Evolutionary conservation across 2,329 filamentous ascomycete genomes (phyloP).

Genomic region (Aureobasidium sp.): DNA sequence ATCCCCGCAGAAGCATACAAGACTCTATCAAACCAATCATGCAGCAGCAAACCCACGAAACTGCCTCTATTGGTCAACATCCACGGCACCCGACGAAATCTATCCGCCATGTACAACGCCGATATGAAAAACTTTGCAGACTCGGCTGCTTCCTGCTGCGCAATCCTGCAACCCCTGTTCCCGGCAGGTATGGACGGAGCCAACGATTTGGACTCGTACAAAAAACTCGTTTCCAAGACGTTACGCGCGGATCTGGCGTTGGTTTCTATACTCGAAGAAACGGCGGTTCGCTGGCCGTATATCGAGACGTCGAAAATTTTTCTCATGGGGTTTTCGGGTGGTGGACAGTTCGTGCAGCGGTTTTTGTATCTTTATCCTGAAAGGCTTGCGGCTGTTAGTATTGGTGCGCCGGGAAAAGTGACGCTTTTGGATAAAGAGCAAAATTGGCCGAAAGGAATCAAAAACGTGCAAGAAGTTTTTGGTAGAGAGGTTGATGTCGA

Average conservation of each 20-base stretch:
- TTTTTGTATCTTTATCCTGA: conserved; percentile 1
- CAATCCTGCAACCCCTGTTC: conserved; percentile 5
- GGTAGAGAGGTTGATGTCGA: neutral
- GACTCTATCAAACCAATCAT: neutral
- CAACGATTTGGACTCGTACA: conserved; percentile 13
- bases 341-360: conserved; percentile 10
- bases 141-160: neutral
- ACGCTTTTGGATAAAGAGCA: neutral
- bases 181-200: neutral
- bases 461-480: neutral
- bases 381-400: neutral
- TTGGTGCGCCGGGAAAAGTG: conserved; percentile 4
- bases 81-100: conserved; percentile 8
- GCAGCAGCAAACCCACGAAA: neutral
- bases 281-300: neutral
- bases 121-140: conserved; percentile 8
- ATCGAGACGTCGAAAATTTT: neutral
- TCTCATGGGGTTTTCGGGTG: conserved; percentile 11
- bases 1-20: conserved; percentile 2
- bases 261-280: conserved; percentile 5
- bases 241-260: neutral
- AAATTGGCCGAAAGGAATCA: neutral
- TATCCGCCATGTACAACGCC: conserved; percentile 6
- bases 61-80: conserved; percentile 6
- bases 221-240: conserved; percentile 4